phyloP scores from a whole-genome alignment of 441 rosid genomes.

The Gossypium davidsonii region DNA sequence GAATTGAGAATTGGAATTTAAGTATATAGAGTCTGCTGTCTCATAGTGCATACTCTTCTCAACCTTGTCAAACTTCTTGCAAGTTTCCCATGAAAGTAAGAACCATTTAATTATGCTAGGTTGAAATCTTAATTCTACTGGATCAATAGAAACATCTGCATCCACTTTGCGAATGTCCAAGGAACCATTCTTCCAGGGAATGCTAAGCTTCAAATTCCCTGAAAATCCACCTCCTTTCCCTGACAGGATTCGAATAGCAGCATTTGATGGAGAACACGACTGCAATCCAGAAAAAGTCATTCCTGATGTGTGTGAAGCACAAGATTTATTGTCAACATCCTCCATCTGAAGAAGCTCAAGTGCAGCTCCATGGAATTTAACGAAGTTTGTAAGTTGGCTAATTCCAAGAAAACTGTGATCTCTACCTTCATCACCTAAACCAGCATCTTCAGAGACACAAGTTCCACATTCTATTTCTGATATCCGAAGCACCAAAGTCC shows the following conservation, averaged over 20 bases:
- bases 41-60: constrained; percentile 19
- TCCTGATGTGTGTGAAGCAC: constrained; percentile 22
- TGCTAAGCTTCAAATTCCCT: constrained; percentile 76
- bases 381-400: constrained; percentile 60
- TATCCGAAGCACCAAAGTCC: constrained; percentile 67
- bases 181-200: constrained; percentile 96
- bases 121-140: constrained; percentile 67
- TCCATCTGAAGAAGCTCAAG: constrained; percentile 71
- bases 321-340: constrained; percentile 34
- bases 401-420: constrained; percentile 63
- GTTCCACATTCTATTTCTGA: constrained; percentile 74
- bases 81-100: constrained; percentile 52
- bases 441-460: constrained; percentile 54
- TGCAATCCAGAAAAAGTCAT: constrained; percentile 24
- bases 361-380: constrained; percentile 73
- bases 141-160: constrained; percentile 73
- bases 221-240: constrained; percentile 78
- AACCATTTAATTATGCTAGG: constrained; percentile 73
- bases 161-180: constrained; percentile 84
- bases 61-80: constrained; percentile 32
- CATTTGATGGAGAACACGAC: constrained; percentile 26
- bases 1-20: constrained; percentile 36
- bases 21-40: constrained; percentile 40
- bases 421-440: constrained; percentile 27
- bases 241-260: constrained; percentile 48